Base-by-base conservation (phyloP, 768 basidiomycete species). In the Kwoniella sp. region DNA sequence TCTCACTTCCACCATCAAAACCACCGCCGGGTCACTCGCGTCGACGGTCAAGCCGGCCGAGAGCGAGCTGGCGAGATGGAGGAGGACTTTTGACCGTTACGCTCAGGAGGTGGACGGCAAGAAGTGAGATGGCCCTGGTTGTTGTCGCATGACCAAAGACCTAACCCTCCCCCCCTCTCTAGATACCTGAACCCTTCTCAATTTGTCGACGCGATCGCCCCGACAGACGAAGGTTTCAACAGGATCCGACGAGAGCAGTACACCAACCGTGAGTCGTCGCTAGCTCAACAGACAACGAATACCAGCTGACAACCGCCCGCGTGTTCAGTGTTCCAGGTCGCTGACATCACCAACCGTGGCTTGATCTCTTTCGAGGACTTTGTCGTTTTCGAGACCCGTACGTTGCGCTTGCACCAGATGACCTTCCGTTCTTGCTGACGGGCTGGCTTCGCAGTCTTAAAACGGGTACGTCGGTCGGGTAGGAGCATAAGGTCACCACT, bases 191-290 rank as follows among this genome's bases (percentile, higher is more conserved):
- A 89, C 76, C 78, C 80, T 29, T 85, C 90, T 26, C 84, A 84
- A 65, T 99, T 99, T 75, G 86, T 98, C 62, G 88, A 89, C 72
- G 92, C 95, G 46, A 92, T 98, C 73, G 90, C 87, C 27, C 91
- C 93, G 2, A 81, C 81, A 41, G 83, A 81, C 28, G 90, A 93
- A 78, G 68, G 67, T 0, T 79, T 90, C 62, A 80, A 83, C 50
- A 88, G 86, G 75, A 92, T 96, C 62, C 84, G 84, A 29, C 84
- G 87, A 19, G 82, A 85, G 7, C 91, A 95, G 69, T 98, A 89
- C 70, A 84, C 83, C 32, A 85, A 92, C 53, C 80, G 59, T 89
- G 84, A 31, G 77, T 87, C 22, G 80, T 93, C 47, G 86, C 86
- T 44, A 4, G 17, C 40, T 38, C 37, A 14, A 38, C 10, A 27